Conservation (phyloP, 1,139 yeast genomes). For the Pneumocystis jirovecii region DNA sequence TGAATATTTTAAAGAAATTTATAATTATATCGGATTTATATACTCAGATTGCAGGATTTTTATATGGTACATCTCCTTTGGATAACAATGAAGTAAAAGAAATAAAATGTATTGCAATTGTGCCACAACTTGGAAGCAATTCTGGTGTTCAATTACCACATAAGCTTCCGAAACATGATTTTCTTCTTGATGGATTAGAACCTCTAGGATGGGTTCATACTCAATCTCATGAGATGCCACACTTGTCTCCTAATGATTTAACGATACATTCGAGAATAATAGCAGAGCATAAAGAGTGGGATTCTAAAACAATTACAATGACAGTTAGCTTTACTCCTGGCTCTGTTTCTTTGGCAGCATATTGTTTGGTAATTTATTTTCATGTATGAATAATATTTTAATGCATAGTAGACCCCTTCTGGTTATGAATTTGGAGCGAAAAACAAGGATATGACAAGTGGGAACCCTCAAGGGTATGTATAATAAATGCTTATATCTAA, state of each 20-base stretch:
- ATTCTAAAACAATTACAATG: constrained; percentile 37
- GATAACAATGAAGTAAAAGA: constrained; percentile 67
- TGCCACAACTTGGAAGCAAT: constrained; percentile 76
- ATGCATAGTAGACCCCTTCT: constrained; percentile 26
- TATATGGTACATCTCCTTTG: constrained; percentile 62
- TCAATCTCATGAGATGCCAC: constrained; percentile 46
- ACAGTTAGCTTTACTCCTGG: constrained; percentile 71
- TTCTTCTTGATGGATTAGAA: constrained; percentile 24
- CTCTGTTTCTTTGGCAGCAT: constrained; percentile 62
- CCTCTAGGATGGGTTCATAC: constrained; percentile 28
- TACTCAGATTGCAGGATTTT: constrained; percentile 65
- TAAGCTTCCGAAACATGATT: constrained; percentile 18
- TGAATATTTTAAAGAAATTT: constrained; percentile 61
- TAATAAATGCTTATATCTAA: not conserved
- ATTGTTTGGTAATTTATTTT: constrained; percentile 25
- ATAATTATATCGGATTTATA: constrained; percentile 69
- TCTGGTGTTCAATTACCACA: constrained; percentile 43
- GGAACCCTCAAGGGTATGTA: constrained; percentile 11
- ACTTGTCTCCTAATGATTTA: constrained; percentile 57
- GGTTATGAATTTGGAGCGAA: constrained; percentile 69
- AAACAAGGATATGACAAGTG: constrained; percentile 35
- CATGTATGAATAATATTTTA: not conserved
- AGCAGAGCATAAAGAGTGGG: constrained; percentile 26
- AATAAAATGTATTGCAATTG: constrained; percentile 55
- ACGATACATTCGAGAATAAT: constrained; percentile 41